Evolutionary conservation across 768 basidiomycete species (phyloP), one percentile per base, ranked within the genome.

Genomic region (Rhizopogon vinicolor): DNA sequence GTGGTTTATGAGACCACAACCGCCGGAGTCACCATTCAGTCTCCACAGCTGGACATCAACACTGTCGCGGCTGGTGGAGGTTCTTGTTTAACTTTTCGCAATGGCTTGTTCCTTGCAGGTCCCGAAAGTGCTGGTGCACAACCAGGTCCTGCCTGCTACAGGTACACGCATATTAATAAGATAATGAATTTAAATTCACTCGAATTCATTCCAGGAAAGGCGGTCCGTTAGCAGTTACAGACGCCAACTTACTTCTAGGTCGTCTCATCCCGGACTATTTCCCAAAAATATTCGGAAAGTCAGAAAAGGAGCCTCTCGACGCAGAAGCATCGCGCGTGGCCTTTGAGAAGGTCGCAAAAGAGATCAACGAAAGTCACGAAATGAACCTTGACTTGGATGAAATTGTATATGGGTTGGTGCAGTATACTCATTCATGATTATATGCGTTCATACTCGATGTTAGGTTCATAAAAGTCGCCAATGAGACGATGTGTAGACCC

Each of bases 31-130:
- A 89, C 89, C 0, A 91, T 98, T 51, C 92, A 95, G 65, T 89
- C 87, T 1, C 92, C 94, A 0, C 93, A 96, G 62, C 80, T 98
- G 16, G 94, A 97, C 63, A 95, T 98, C 70, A 96, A 96, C 67
- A 93, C 92, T 5, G 93, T 97, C 46, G 95, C 95, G 7, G 95
- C 96, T 0, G 95, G 96, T 3, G 95, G 95, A 43, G 96, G 95
- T 0, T 92, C 90, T 1, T 88, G 94, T 62, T 74, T 98, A 46
- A 87, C 84, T 3, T 98, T 91, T 78, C 80, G 85, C 25, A 95
- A 96, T 62, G 94, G 94, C 1, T 78, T 98, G 19, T 97, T 97
- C 75, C 75, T 85, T 16, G 88, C 91, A 16, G 96, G 96, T 0
- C 96, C 96, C 0, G 87, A 95, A 63, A 94, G 91, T 54, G 94